These are phyloP conservation scores for Termitomyces sp. DNA, from an alignment of 768 basidiomycete genomes.

Conservation along the genomic window DNA sequence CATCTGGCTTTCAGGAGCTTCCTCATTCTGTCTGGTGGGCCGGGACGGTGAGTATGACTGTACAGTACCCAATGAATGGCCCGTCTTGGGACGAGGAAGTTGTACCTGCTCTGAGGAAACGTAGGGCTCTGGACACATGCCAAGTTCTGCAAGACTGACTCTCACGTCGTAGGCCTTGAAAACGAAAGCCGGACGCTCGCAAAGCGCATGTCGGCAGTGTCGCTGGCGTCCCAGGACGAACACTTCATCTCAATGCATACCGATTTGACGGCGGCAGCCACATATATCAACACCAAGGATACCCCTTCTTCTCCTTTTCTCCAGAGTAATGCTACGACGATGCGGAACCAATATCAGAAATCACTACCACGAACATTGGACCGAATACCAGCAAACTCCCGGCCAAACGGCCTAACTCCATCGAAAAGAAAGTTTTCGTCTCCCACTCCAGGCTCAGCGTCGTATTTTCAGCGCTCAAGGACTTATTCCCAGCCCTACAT, in stretches of 20 bases:
- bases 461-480: constrained; percentile 44
- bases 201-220: constrained; percentile 71
- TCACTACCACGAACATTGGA: constrained; percentile 12
- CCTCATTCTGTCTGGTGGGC: constrained; percentile 2
- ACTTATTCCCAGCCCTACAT: constrained; percentile 61
- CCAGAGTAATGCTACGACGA: constrained; percentile 17
- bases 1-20: constrained; percentile 3
- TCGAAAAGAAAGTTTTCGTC: constrained; percentile 24
- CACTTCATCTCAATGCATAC: constrained; percentile 13
- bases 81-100: constrained; percentile 80
- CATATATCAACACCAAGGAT: constrained; percentile 1
- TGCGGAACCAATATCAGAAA: constrained; percentile 10
- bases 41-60: constrained; percentile 25
- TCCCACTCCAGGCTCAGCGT: constrained; percentile 1
- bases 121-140: constrained; percentile 34
- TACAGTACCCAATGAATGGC: constrained; percentile 27
- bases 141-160: constrained; percentile 1
- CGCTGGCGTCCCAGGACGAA: constrained; percentile 53
- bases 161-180: constrained; percentile 54
- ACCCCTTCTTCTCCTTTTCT: constrained; percentile 14
- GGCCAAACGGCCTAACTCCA: constrained; percentile 24
- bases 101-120: constrained; percentile 74
- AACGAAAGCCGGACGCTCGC: constrained; percentile 74
- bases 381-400: constrained; percentile 17
- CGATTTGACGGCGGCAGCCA: constrained; percentile 4